Evolutionary conservation across 768 basidiomycete genomes (phyloP).

Genomic region (Kwoniella dendrophila): DNA sequence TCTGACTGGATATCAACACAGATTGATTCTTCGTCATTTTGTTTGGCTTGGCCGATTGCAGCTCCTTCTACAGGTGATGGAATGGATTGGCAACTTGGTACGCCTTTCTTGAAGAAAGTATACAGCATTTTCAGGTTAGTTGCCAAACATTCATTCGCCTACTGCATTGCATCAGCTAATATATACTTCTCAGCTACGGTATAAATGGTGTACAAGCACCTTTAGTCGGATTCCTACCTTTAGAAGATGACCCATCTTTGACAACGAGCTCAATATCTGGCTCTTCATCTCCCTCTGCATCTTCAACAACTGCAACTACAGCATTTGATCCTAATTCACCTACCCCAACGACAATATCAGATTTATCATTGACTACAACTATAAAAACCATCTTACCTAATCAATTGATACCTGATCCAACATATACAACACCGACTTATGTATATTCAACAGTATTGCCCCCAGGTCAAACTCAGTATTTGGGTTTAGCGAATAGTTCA

Average conservation of each 20-base stretch:
- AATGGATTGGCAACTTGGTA: constrained; percentile 53
- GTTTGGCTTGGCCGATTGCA: constrained; percentile 53
- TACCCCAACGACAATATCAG: constrained; percentile 27
- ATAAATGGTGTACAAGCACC: constrained; percentile 49
- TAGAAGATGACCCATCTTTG: constrained; percentile 13
- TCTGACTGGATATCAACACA: constrained; percentile 53
- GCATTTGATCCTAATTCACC: constrained; percentile 24
- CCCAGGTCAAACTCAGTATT: constrained; percentile 17
- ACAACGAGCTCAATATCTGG: constrained; percentile 7
- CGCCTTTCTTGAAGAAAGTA: constrained; percentile 48
- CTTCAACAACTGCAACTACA: constrained; percentile 18
- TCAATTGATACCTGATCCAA: constrained; percentile 25
- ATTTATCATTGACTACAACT: constrained; percentile 28
- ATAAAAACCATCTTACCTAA: constrained; percentile 33
- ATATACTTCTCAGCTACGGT: constrained; percentile 33
- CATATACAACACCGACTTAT: constrained; percentile 27
- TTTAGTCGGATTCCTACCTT: constrained; percentile 49
- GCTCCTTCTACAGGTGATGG: constrained; percentile 45
- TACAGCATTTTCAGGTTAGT: constrained; percentile 50
- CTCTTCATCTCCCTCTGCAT: constrained; percentile 7
- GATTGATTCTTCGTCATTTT: constrained; percentile 36
- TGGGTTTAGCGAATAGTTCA: constrained; percentile 29
- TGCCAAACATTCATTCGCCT: not conserved
- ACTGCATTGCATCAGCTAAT: not conserved
- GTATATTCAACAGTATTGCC: constrained; percentile 17